These are phyloP conservation scores for Cladosporium cucumerinum DNA, from an alignment of 2,329 filamentous ascomycete species.

Conservation along the genomic window DNA sequence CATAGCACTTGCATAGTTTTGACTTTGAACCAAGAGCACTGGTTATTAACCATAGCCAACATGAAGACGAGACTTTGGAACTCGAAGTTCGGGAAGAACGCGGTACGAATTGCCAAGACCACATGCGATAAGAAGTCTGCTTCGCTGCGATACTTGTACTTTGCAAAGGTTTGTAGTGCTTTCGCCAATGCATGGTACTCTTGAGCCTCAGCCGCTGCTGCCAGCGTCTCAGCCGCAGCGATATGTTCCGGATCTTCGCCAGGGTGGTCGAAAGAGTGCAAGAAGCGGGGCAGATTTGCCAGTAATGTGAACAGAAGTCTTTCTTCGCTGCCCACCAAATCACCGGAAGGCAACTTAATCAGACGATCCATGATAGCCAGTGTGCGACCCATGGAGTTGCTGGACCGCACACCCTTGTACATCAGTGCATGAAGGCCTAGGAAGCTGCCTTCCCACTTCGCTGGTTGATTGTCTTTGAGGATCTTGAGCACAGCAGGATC, in stretches of 20 bases:
- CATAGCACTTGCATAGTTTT: slow-evolving; percentile 90
- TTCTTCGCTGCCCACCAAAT: slow-evolving; percentile 76
- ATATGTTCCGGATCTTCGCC: slow-evolving; percentile 55
- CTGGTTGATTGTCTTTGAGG: slow-evolving; percentile 74
- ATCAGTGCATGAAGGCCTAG: slow-evolving; percentile 81
- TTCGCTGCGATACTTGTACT: slow-evolving; percentile 62
- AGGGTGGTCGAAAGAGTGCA: slow-evolving; percentile 71
- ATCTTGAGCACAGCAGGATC: slow-evolving; percentile 65
- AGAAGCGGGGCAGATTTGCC: slow-evolving; percentile 84
- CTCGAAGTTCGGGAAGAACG: slow-evolving; percentile 78
- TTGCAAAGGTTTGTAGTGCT: slow-evolving; percentile 67
- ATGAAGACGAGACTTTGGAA: slow-evolving; percentile 84
- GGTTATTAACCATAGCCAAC: slow-evolving; percentile 87
- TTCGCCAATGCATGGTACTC: slow-evolving; percentile 64
- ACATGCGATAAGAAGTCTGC: slow-evolving; percentile 75
- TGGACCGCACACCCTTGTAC: slow-evolving; percentile 89
- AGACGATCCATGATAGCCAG: slow-evolving; percentile 75
- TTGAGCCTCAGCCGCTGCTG: slow-evolving; percentile 69
- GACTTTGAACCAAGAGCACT: slow-evolving; percentile 81
- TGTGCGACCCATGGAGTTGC: slow-evolving; percentile 73
- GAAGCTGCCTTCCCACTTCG: slow-evolving; percentile 84
- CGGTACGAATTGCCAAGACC: slow-evolving; percentile 68
- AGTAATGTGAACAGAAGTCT: slow-evolving; percentile 81
- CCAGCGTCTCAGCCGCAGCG: slow-evolving; percentile 66
- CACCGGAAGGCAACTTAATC: slow-evolving; percentile 72